Evolutionary conservation across 805 yeast genomes (phyloP).

Genomic region (Yarrowia hollandica): DNA sequence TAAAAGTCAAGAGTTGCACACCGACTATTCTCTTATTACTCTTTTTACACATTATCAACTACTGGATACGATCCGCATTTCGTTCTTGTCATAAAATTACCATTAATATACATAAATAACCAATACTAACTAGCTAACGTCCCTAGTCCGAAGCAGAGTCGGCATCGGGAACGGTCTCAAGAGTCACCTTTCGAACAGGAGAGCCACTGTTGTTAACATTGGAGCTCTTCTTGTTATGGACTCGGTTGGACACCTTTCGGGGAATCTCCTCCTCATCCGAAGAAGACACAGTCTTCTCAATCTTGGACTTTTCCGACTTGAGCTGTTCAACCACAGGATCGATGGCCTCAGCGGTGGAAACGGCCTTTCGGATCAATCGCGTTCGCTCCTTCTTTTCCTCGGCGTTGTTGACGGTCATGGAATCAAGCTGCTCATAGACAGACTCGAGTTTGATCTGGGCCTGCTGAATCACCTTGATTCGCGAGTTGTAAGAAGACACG

Average conservation of each 20-base stretch:
- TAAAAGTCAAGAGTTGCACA: too few relatives aligned
- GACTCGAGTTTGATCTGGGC: slow-evolving; percentile 36
- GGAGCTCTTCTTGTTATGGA: background rate
- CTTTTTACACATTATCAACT: too few relatives aligned
- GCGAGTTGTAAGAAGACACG: slow-evolving; percentile 31
- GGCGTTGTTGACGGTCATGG: background rate
- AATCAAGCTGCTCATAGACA: slow-evolving; percentile 35
- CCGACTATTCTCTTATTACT: too few relatives aligned
- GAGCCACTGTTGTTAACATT: background rate
- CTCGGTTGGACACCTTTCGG: slow-evolving; percentile 6
- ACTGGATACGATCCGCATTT: too few relatives aligned
- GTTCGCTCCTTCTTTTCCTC: slow-evolving; percentile 11
- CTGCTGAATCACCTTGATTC: slow-evolving; percentile 37
- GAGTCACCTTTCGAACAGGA: slow-evolving; percentile 14
- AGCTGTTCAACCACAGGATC: slow-evolving; percentile 11
- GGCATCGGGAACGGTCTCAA: slow-evolving; percentile 12
- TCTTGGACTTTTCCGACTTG: background rate
- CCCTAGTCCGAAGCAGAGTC: slow-evolving; percentile 1
- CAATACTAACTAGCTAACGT: background rate
- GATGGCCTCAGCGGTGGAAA: slow-evolving; percentile 19
- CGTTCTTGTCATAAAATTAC: too few relatives aligned
- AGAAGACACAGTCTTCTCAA: background rate
- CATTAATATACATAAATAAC: background rate
- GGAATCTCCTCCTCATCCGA: slow-evolving; percentile 25
- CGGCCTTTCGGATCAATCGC: background rate